Conservation (phyloP, 1,284 basidiomycete species). For the Irpex sp. region DNA sequence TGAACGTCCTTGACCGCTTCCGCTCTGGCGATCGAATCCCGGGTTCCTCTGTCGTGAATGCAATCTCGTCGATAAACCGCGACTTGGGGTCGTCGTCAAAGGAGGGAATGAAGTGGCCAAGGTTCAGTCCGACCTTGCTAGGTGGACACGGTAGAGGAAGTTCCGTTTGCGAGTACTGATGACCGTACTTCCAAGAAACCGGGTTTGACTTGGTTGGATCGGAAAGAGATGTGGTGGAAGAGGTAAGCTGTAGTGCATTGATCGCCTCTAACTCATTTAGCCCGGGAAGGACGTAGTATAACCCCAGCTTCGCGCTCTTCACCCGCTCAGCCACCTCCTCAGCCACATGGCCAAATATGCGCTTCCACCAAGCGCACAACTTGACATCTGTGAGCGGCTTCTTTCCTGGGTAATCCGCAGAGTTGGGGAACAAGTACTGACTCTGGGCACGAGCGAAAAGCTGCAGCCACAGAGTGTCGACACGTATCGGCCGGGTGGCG, state of each 20-base stretch:
- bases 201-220: conserved; percentile 13
- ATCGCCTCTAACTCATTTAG: conserved; percentile 68
- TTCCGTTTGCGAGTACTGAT: conserved; percentile 65
- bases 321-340: conserved; percentile 29
- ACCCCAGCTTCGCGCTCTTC: conserved; percentile 28
- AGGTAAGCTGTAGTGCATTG: conserved; percentile 48
- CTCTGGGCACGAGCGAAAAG: conserved; percentile 89
- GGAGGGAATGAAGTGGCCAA: conserved; percentile 78
- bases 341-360: conserved; percentile 59
- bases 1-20: conserved; percentile 43
- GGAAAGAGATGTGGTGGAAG: conserved; percentile 15
- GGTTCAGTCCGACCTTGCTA: conserved; percentile 34
- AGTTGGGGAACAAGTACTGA: conserved; percentile 95
- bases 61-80: conserved; percentile 87
- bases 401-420: conserved; percentile 73
- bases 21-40: conserved; percentile 57
- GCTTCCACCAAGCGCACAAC: conserved; percentile 93
- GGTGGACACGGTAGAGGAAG: conserved; percentile 56
- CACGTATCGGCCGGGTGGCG: conserved; percentile 55
- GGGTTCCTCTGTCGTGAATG: conserved; percentile 59
- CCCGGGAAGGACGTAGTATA: conserved; percentile 75
- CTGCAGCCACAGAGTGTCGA: conserved; percentile 70
- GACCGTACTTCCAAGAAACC: conserved; percentile 64
- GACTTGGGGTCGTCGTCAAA: conserved; percentile 95
- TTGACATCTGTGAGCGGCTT: conserved; percentile 74